Conservation (phyloP, 495 filamentous ascomycete genomes). For the Neurospora hispaniola region DNA sequence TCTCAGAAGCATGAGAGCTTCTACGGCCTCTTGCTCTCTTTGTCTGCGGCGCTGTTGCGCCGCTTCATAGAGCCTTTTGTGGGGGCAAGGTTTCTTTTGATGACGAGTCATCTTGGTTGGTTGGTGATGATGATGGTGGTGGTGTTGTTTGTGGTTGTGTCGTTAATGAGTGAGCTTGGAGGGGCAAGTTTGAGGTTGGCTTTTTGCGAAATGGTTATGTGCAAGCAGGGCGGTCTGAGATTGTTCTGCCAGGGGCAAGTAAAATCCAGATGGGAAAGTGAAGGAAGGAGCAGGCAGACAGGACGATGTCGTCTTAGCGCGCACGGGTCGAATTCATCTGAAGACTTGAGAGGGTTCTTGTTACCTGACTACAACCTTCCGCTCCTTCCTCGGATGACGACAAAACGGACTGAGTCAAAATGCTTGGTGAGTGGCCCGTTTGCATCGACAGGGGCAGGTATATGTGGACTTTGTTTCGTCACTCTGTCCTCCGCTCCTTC, state of each 20-base stretch:
- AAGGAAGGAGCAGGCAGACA: neutral
- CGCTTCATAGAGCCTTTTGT: neutral
- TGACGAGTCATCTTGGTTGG: neutral
- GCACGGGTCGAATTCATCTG: neutral
- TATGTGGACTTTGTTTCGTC: too few species aligned
- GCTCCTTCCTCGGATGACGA: neutral
- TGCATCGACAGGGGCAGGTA: neutral
- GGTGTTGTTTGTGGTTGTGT: neutral
- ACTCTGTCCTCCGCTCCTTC: neutral
- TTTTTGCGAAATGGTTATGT: neutral
- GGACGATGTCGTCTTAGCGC: neutral
- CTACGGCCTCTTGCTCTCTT: neutral
- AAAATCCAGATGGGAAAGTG: neutral
- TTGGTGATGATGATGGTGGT: neutral
- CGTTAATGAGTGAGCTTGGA: neutral
- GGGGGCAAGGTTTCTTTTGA: neutral
- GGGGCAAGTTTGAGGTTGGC: neutral
- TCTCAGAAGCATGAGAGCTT: neutral
- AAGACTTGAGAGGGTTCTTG: neutral
- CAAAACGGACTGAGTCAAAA: neutral
- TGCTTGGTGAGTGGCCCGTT: neutral
- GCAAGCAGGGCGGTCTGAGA: neutral
- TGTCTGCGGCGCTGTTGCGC: neutral
- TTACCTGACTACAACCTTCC: neutral
- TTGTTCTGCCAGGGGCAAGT: neutral